phyloP scores from a whole-genome alignment of 208 protist species.

The Tetramitus jugosus region DNA sequence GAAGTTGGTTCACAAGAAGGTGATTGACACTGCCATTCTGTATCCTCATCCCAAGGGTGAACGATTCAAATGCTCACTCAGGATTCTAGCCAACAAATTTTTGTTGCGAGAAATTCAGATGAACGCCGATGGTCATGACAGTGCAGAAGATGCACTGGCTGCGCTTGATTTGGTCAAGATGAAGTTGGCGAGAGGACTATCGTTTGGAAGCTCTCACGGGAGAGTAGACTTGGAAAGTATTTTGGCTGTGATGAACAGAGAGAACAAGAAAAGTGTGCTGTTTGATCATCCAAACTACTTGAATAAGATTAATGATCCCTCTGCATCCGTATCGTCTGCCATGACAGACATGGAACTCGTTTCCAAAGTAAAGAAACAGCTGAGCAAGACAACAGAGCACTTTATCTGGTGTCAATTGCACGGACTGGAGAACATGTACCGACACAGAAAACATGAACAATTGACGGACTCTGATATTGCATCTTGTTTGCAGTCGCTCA shows the following conservation, averaged over 20 bases:
- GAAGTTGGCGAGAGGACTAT: slow-evolving; percentile 60
- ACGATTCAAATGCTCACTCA: slow-evolving; percentile 64
- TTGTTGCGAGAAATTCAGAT: slow-evolving; percentile 64
- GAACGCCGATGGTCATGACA: slow-evolving; percentile 53
- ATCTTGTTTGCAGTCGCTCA: too few species aligned
- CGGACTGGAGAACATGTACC: not conserved
- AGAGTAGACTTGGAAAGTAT: too few species aligned
- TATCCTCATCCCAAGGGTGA: slow-evolving; percentile 70
- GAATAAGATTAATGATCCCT: too few species aligned
- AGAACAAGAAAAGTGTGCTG: too few species aligned
- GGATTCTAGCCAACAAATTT: slow-evolving; percentile 64
- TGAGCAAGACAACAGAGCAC: too few species aligned
- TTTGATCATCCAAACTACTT: too few species aligned
- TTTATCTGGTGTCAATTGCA: too few species aligned
- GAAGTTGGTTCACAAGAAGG: slow-evolving; percentile 57
- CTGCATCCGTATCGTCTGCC: too few species aligned
- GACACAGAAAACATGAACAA: slow-evolving; percentile 25
- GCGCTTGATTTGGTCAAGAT: slow-evolving; percentile 65
- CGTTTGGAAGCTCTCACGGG: slow-evolving; percentile 60
- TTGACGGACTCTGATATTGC: too few species aligned
- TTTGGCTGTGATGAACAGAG: too few species aligned
- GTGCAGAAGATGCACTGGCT: slow-evolving; percentile 59
- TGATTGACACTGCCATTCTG: slow-evolving; percentile 73
- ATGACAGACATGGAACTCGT: too few species aligned
- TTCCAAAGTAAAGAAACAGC: too few species aligned